Evolutionary conservation across 495 filamentous ascomycete genomes (phyloP).

Genomic region (Neurospora sp.): DNA sequence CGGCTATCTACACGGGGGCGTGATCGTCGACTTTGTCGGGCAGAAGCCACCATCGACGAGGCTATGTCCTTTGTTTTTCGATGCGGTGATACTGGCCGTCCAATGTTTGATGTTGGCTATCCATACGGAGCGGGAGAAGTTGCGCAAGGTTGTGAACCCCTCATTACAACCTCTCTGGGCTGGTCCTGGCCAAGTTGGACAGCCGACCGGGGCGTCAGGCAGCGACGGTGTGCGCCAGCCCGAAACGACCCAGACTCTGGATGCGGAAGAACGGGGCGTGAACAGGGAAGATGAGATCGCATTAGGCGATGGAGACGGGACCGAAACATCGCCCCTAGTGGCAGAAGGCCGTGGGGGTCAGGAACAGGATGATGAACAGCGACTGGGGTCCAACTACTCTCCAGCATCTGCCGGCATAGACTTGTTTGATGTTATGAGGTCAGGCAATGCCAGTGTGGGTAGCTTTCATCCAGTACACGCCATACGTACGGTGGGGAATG

Average conservation of each 20-base stretch:
- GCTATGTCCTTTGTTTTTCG: slow-evolving; percentile 51
- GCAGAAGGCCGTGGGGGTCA: slow-evolving; percentile 9
- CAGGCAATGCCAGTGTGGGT: slow-evolving; percentile 59
- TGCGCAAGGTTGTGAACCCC: slow-evolving; percentile 33
- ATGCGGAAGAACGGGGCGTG: slow-evolving; percentile 75
- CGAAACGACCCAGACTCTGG: slow-evolving; percentile 51
- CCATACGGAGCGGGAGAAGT: slow-evolving; percentile 55
- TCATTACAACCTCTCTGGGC: slow-evolving; percentile 9
- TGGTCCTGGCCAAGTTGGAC: not conserved
- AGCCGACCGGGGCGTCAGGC: not conserved
- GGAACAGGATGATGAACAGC: slow-evolving; percentile 21
- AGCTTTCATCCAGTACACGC: slow-evolving; percentile 61
- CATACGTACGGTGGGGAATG: slow-evolving; percentile 53
- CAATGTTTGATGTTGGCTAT: slow-evolving; percentile 70
- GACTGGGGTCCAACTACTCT: slow-evolving; percentile 37
- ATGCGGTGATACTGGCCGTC: slow-evolving; percentile 53
- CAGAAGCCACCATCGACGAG: slow-evolving; percentile 65
- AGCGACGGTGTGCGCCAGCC: slow-evolving; percentile 8
- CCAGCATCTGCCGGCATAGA: slow-evolving; percentile 26
- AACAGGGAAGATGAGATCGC: slow-evolving; percentile 34
- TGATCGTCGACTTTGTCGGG: slow-evolving; percentile 79
- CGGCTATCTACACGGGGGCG: slow-evolving; percentile 75
- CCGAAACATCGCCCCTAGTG: slow-evolving; percentile 40
- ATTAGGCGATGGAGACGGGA: slow-evolving; percentile 31
- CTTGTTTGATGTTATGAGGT: slow-evolving; percentile 49